A percentile compares a stretch with the other conserved stretches of the same genome.
phyloP scores from a whole-genome alignment of 2,329 filamentous ascomycete species.

The Cladosporium austrohemisphaericum region DNA sequence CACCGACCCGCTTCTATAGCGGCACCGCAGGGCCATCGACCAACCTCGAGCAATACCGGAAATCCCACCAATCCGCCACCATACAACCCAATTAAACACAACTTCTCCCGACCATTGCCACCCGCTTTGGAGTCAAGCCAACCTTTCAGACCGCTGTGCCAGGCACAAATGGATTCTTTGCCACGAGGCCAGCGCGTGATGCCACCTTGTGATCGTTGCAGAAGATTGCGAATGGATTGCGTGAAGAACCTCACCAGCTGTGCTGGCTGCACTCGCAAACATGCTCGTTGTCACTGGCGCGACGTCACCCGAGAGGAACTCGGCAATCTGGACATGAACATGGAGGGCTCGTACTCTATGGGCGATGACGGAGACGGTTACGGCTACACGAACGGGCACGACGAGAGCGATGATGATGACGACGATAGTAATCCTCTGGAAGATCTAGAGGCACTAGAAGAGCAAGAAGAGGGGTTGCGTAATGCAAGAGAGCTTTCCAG shows the following conservation, averaged over 20 bases:
- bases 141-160: constrained; percentile 35
- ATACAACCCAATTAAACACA: constrained; percentile 31
- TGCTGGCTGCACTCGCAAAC: constrained; percentile 83
- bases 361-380: constrained; percentile 17
- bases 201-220: constrained; percentile 82
- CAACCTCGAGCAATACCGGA: constrained; percentile 24
- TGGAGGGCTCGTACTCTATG: constrained; percentile 4
- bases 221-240: constrained; percentile 74
- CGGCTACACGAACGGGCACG: constrained; percentile 24
- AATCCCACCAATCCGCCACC: constrained; percentile 15
- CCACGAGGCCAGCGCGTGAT: constrained; percentile 68
- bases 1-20: constrained; percentile 1
- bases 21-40: constrained; percentile 21
- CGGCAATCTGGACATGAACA: constrained; percentile 22
- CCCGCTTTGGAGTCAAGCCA: constrained; percentile 34
- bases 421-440: constrained; percentile 35
- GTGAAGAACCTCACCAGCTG: constrained; percentile 84
- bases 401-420: constrained; percentile 27
- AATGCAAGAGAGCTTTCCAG: constrained; percentile 30
- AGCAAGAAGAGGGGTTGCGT: constrained; percentile 32
- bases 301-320: constrained; percentile 71
- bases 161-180: constrained; percentile 68
- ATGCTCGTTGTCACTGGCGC: constrained; percentile 83
- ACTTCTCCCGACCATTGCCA: constrained; percentile 36
- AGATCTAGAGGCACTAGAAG: constrained; percentile 32